phyloP scores from a whole-genome alignment of 2,329 filamentous ascomycete species.

The Pseudohalonectria lignicola region DNA sequence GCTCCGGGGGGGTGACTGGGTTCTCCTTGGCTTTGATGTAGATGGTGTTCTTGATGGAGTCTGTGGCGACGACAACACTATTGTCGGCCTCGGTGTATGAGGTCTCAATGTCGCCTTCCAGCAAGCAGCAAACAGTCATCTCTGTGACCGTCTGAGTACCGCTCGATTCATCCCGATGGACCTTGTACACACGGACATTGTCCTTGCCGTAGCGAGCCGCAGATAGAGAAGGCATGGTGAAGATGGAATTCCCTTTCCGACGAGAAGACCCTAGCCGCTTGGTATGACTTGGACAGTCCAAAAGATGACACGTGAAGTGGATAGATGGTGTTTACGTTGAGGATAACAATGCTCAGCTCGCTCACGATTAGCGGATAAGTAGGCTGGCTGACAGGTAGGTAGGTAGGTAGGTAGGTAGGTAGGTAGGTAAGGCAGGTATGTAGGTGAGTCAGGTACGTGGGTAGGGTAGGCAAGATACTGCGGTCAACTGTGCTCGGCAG shows the following conservation, averaged over 20 bases:
- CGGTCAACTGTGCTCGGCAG: too few relatives aligned
- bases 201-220: slow-evolving; percentile 83
- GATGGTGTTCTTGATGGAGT: slow-evolving; percentile 96
- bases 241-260: not conserved
- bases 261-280: too few relatives aligned
- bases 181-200: slow-evolving; percentile 97
- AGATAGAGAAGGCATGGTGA: slow-evolving; percentile 42
- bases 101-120: slow-evolving; percentile 84
- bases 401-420: too few relatives aligned
- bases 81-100: slow-evolving; percentile 93
- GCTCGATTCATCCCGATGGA: slow-evolving; percentile 66
- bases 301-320: too few relatives aligned
- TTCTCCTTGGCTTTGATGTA: slow-evolving; percentile 93
- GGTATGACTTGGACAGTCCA: too few relatives aligned
- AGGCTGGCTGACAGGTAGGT: too few relatives aligned
- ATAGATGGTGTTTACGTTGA: too few relatives aligned
- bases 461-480: too few relatives aligned
- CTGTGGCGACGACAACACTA: slow-evolving; percentile 87
- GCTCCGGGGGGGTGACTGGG: slow-evolving; percentile 84
- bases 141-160: slow-evolving; percentile 80
- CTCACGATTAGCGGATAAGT: too few relatives aligned
- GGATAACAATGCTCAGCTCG: too few relatives aligned
- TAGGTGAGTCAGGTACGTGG: too few relatives aligned
- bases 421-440: too few relatives aligned
- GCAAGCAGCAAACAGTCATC: slow-evolving; percentile 86